Percentiles rank a stretch among this genome's conserved stretches.
phyloP scores from a whole-genome alignment of 352 stramenopile genomes.

The Peronosclerospora sorghi region DNA sequence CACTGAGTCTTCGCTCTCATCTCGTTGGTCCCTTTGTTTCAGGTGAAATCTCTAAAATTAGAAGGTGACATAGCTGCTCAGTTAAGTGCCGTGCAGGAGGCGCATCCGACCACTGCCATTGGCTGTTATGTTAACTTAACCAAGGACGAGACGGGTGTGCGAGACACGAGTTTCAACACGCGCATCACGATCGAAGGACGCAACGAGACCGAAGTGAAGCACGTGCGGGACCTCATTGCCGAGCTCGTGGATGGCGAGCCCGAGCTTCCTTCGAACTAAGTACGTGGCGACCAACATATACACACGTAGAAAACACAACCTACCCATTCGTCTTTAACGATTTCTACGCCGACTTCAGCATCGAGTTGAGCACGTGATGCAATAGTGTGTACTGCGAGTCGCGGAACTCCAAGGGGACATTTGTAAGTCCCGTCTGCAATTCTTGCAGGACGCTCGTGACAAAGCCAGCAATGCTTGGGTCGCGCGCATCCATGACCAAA shows the following conservation, averaged over 20 bases:
- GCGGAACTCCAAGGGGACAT: conserved; percentile 39
- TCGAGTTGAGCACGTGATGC: conserved; percentile 79
- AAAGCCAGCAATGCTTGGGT: conserved; percentile 63
- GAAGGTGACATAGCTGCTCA: conserved; percentile 58
- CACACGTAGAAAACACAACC: no score
- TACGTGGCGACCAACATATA: not conserved
- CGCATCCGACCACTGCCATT: conserved; percentile 56
- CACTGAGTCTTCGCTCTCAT: not conserved
- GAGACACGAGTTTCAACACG: conserved; percentile 57
- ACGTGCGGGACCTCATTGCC: conserved; percentile 36
- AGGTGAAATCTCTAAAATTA: conserved; percentile 59
- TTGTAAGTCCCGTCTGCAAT: conserved; percentile 49
- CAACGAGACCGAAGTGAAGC: conserved; percentile 36
- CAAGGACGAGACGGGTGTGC: conserved; percentile 37
- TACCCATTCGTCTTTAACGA: not conserved
- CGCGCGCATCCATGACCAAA: conserved; percentile 68
- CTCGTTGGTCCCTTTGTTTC: not conserved
- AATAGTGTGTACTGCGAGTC: conserved; percentile 79
- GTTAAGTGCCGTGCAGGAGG: conserved; percentile 53
- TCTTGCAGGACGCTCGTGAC: conserved; percentile 71
- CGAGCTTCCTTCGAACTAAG: not conserved
- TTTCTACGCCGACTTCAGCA: conserved; percentile 57
- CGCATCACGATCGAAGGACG: conserved; percentile 56
- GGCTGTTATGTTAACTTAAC: conserved; percentile 81
- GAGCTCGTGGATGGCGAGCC: conserved; percentile 16